Percentiles rank a stretch among this genome's conserved stretches.
Evolutionary conservation across 208 protist genomes (phyloP).

Genomic region (Wallacemonas sp.): DNA sequence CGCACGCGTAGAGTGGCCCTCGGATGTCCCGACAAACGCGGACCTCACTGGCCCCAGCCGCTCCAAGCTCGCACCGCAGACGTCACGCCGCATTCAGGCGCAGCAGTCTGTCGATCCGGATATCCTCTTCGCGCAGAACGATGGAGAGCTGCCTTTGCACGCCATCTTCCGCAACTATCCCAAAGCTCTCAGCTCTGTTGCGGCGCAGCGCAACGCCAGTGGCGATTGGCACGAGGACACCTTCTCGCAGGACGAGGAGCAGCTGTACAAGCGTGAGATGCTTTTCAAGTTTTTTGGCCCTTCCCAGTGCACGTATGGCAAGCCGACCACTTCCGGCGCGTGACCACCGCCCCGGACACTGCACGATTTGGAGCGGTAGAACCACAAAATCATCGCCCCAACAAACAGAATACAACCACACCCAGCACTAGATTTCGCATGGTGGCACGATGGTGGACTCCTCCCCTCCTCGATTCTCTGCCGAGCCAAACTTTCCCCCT

Average conservation of each 20-base stretch:
- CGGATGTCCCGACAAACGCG: constrained; percentile 71
- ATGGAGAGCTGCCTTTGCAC: constrained; percentile 71
- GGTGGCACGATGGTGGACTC: too few relatives aligned
- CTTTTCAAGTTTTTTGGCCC: constrained; percentile 60
- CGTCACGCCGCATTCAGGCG: constrained; percentile 66
- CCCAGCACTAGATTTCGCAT: too few relatives aligned
- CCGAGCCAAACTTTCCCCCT: too few relatives aligned
- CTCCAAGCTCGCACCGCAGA: constrained; percentile 79
- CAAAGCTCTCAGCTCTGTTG: constrained; percentile 70
- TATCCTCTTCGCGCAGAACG: constrained; percentile 81
- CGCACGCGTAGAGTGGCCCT: constrained; percentile 68
- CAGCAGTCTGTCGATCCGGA: constrained; percentile 84
- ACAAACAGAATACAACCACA: too few relatives aligned
- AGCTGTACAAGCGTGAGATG: constrained; percentile 80
- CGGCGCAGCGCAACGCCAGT: constrained; percentile 68
- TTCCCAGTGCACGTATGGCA: constrained; percentile 67
- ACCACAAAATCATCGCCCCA: too few relatives aligned
- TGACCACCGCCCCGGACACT: constrained; percentile 30
- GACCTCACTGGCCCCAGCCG: constrained; percentile 81
- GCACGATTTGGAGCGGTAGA: too few relatives aligned
- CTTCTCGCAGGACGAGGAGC: constrained; percentile 80
- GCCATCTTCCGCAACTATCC: constrained; percentile 75
- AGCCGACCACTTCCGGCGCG: constrained; percentile 6
- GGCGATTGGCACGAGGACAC: constrained; percentile 85
- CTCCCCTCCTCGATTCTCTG: too few relatives aligned